Conservation (phyloP, 2,329 filamentous ascomycete genomes). For the Monosporascus sp. region DNA sequence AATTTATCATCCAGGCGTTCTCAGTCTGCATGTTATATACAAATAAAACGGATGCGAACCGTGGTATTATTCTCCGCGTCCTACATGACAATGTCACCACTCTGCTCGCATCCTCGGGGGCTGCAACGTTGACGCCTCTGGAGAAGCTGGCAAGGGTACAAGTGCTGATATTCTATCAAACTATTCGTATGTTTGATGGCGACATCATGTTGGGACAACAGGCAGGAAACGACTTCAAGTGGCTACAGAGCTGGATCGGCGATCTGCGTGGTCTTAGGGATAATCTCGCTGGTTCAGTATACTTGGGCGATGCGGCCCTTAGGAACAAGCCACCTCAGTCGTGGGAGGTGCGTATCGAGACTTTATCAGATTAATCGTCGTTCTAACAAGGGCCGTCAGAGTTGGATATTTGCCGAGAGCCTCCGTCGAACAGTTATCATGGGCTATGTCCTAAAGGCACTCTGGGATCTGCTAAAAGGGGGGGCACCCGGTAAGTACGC, state of each 20-base stretch:
- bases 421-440: constrained; percentile 33
- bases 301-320: constrained; percentile 14
- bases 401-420: constrained; percentile 39
- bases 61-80: constrained; percentile 33
- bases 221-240: constrained; percentile 32
- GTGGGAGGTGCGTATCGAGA: constrained; percentile 32
- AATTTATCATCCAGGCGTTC: constrained; percentile 34
- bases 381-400: constrained; percentile 7
- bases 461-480: constrained; percentile 27
- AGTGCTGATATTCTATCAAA: constrained; percentile 35
- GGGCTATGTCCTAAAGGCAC: constrained; percentile 25
- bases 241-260: constrained; percentile 31
- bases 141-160: constrained; percentile 39
- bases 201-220: constrained; percentile 34
- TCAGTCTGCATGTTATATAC: constrained; percentile 34
- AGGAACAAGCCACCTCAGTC: constrained; percentile 31
- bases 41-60: constrained; percentile 31
- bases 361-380: neutral
- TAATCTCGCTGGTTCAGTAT: constrained; percentile 27
- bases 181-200: constrained; percentile 38
- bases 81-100: constrained; percentile 32
- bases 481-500: constrained; percentile 15
- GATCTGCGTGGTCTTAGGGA: constrained; percentile 28
- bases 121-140: constrained; percentile 16
- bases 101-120: constrained; percentile 29